Conservation (phyloP, 176 grass and related monocot genomes). For the Dactylis glomerata region DNA sequence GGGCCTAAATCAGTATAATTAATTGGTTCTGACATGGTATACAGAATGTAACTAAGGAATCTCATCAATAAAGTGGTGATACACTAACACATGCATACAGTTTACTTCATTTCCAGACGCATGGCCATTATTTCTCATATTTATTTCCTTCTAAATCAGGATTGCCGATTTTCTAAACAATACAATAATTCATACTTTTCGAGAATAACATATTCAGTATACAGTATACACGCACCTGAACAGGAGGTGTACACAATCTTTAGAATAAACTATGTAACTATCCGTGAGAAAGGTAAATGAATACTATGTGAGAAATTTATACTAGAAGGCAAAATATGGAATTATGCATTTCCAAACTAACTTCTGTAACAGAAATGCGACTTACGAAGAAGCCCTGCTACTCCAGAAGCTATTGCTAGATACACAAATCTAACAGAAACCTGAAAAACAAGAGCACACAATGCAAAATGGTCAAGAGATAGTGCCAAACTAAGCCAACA, state of each 20-base stretch:
- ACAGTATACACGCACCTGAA: neutral
- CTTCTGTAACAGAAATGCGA: neutral
- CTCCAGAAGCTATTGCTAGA: slow-evolving; percentile 43
- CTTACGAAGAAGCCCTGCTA: slow-evolving; percentile 69
- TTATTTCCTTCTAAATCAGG: neutral
- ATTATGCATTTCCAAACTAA: neutral
- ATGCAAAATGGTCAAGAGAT: neutral
- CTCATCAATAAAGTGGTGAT: neutral
- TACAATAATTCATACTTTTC: neutral
- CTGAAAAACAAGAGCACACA: slow-evolving; percentile 34
- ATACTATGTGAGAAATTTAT: neutral
- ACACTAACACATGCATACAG: neutral
- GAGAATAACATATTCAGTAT: neutral
- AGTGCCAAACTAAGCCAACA: neutral
- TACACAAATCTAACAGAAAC: slow-evolving; percentile 64
- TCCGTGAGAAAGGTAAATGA: neutral
- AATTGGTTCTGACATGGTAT: neutral
- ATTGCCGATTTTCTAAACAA: neutral
- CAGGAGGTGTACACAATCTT: neutral
- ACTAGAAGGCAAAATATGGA: neutral
- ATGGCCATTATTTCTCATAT: too few relatives aligned
- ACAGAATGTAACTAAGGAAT: neutral
- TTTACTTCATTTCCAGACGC: neutral
- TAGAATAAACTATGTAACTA: neutral
- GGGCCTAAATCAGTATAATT: neutral